phyloP scores from a whole-genome alignment of 441 rosid genomes.

The Jatropha multifida region DNA sequence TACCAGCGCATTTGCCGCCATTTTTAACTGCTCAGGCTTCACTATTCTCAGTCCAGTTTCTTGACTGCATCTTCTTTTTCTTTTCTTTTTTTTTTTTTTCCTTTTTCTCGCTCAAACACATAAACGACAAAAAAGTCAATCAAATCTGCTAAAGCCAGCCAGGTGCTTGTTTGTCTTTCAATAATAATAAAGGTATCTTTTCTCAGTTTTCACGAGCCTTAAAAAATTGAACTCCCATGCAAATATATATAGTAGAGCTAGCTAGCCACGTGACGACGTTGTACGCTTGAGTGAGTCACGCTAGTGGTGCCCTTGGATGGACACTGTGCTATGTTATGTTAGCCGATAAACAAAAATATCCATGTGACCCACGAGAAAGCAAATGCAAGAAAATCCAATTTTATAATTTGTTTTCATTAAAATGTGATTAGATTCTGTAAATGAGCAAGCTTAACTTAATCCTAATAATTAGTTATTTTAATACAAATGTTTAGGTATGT shows the following conservation, averaged over 20 bases:
- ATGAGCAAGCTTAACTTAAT: not conserved
- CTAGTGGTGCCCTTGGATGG: not conserved
- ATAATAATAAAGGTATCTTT: not conserved
- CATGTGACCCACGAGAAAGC: not conserved
- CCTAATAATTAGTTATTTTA: too few species aligned
- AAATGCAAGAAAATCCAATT: not conserved
- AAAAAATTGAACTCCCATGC: too few species aligned
- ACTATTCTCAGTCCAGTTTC: constrained; percentile 1
- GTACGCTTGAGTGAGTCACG: not conserved
- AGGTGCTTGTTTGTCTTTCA: constrained; percentile 14
- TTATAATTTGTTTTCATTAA: not conserved
- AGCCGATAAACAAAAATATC: not conserved
- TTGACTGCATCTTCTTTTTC: not conserved
- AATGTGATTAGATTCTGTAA: constrained; percentile 3
- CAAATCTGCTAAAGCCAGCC: not conserved
- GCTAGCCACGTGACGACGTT: constrained; percentile 36
- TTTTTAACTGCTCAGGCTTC: constrained; percentile 24
- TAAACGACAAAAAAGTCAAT: constrained; percentile 23
- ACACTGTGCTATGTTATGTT: not conserved
- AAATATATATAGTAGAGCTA: not conserved
- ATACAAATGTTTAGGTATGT: too few species aligned
- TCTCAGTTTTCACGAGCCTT: not conserved
- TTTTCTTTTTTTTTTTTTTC: too few species aligned
- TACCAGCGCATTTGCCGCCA: constrained; percentile 32
- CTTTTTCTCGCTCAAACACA: not conserved